Conservation (phyloP, 2,329 filamentous ascomycete species). For the Metarhizium robertsii region DNA sequence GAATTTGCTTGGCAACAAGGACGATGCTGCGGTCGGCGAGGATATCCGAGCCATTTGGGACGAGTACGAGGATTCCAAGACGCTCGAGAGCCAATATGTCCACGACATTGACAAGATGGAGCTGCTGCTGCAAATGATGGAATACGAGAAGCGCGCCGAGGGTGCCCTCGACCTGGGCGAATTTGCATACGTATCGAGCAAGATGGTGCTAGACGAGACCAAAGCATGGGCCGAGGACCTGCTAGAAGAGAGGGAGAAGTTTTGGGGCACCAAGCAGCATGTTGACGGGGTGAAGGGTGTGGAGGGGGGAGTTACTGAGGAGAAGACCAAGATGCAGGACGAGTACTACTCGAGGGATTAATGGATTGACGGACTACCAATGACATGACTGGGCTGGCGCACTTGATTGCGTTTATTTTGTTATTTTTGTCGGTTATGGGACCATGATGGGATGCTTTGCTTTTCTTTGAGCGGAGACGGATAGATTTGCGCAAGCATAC, state of each 20-base stretch:
- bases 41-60: conserved; percentile 79
- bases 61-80: conserved; percentile 86
- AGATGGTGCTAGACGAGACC: conserved; percentile 68
- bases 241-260: conserved; percentile 62
- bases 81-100: conserved; percentile 78
- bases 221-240: conserved; percentile 71
- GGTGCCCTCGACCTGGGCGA: conserved; percentile 69
- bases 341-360: conserved; percentile 34
- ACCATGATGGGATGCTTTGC: not conserved
- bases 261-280: conserved; percentile 52
- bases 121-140: conserved; percentile 86
- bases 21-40: conserved; percentile 57
- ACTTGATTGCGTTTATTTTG: not conserved
- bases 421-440: not conserved
- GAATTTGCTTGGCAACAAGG: conserved; percentile 62
- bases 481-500: conserved; percentile 4
- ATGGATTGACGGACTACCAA: not conserved
- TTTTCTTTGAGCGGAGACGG: not conserved
- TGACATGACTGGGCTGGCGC: not conserved
- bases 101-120: conserved; percentile 98
- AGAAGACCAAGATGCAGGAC: conserved; percentile 33
- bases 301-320: conserved; percentile 24
- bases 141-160: conserved; percentile 73
- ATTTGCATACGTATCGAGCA: conserved; percentile 69
- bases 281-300: conserved; percentile 36